These are phyloP conservation scores for Endogone sp. DNA, from an alignment of 192 early-diverging fungal genomes.

Conservation along the genomic window DNA sequence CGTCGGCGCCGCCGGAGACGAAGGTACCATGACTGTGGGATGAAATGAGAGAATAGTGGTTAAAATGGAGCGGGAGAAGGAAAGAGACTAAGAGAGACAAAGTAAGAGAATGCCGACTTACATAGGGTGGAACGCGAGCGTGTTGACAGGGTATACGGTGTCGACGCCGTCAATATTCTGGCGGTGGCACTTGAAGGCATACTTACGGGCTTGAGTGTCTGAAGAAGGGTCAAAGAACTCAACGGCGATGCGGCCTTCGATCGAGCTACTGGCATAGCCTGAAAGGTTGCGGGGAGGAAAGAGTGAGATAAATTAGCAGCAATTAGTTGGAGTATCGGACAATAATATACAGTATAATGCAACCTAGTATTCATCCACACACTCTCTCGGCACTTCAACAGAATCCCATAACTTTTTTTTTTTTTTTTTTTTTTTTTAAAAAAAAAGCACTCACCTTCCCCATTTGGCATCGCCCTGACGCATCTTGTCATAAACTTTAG, in stretches of 20 bases:
- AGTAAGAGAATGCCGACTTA: slow-evolving; percentile 26
- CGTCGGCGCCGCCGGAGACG: slow-evolving; percentile 94
- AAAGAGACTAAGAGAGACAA: neutral
- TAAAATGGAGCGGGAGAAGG: neutral
- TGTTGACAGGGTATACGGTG: slow-evolving; percentile 89
- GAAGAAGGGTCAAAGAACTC: slow-evolving; percentile 80
- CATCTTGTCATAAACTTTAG: slow-evolving; percentile 88
- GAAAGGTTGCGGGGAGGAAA: neutral
- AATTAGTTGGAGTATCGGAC: no score
- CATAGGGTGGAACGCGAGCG: slow-evolving; percentile 89
- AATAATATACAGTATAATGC: no score
- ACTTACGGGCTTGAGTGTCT: slow-evolving; percentile 75
- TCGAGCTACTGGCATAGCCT: slow-evolving; percentile 88
- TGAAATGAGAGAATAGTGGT: neutral
- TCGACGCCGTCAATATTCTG: slow-evolving; percentile 72
- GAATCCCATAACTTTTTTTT: no score
- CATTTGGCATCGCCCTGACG: slow-evolving; percentile 83
- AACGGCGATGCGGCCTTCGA: slow-evolving; percentile 92
- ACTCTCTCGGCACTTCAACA: no score
- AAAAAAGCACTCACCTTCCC: slow-evolving; percentile 40
- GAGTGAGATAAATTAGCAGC: neutral
- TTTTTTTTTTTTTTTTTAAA: no score
- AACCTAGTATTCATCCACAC: no score
- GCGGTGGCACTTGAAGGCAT: slow-evolving; percentile 97
- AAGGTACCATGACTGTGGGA: slow-evolving; percentile 79